Evolutionary conservation across 202 grass and related monocot genomes (phyloP), one percentile per base, ranked within the genome.

Genomic region (Cymbopogon flexuosus): DNA sequence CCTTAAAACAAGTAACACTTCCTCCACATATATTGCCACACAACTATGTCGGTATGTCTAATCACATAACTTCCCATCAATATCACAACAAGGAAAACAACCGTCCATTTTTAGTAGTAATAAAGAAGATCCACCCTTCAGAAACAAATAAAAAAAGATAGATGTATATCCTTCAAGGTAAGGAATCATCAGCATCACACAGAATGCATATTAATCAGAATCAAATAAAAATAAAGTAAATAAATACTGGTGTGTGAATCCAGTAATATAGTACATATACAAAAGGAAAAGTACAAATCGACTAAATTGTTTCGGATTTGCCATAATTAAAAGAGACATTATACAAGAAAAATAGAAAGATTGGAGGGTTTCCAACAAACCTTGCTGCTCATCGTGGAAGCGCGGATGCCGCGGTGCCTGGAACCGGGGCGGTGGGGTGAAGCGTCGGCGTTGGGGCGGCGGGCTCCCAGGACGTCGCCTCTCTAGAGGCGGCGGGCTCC

Each of bases 361-460:
- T 40, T 76, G 11, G 40, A 72, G 74, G 18, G 33, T 80, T 87
- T 82, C 29, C 43, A 78, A 68, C 74, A 86, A 56, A 91, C 92
- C 92, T 94, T 70, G 74, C n/a, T 56, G 68, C 31, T 76, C 69
- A 23, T 84, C 68, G 56, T 86, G 70, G 86, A 78, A 89, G 29
- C 92, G 86, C 6, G 51, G 54, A 54, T 80, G 75, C 29, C 88
- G 88, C 23, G 72, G 83, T 40, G 80, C 72, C 62, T 82, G 82
- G 64, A 88, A 88, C 8, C 70, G 75, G 12, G 82, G 63, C 1
- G 85, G 69, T 0, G 87, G 82, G 0, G 64, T 79, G 30, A 74
- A 84, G 41, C 91, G 79, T 75, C 85, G 87, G 36, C 88, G 92
- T 23, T 56, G 61, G 15, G 70, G 73, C 10, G 65, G 86, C 1